Base-by-base conservation (phyloP, 129 eudicot genomes). In the Scalesia atractyloides region DNA sequence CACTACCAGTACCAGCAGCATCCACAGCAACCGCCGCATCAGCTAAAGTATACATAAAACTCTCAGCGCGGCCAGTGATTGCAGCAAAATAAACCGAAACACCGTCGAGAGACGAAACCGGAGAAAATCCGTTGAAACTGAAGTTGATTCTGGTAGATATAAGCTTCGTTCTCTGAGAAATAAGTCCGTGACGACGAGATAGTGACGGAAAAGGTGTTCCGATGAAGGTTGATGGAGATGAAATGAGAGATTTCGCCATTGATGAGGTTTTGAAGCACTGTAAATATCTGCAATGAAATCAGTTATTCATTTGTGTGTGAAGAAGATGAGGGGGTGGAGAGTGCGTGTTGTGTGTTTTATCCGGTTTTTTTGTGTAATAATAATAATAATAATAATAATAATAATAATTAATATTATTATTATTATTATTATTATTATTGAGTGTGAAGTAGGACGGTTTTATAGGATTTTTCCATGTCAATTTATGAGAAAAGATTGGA, bases 1-100 rank as follows among this genome's bases (percentile, higher is more conserved):
- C 30, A 8, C 82, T 81, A 52, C 16, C 89, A 17, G 82, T 26
- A 37, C 65, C 74, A 50, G 81, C 79, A 2, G 92, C 50, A 49
- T 84, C 87, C 22, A 68, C 95, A 18, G 93, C 81, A 33, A 90
- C 97, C 36, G 94, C 99, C 18, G 99, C 99, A 76, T 95, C 99
- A 24, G 99, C 99, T 33, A 95, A 73, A n/a, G 99, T 90, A 76
- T 95, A 95, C 53, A 95, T 69, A 39, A 95, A 47, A 15, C 94
- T 64, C 83, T 95, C 97, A 0, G 95, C 90, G 41, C 86, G 81
- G 70, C 58, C 74, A 41, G 78, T 77, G 36, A 95, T 72, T 12
- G 87, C 85, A 2, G 79, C 52, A 15, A 90, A 81, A 73, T 94
- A 88, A 0, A 87, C 39, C 0, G 88, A 59, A 34, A 57, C 37